phyloP scores from a whole-genome alignment of 495 filamentous ascomycete species.

The Ascodesmis nigricans region DNA sequence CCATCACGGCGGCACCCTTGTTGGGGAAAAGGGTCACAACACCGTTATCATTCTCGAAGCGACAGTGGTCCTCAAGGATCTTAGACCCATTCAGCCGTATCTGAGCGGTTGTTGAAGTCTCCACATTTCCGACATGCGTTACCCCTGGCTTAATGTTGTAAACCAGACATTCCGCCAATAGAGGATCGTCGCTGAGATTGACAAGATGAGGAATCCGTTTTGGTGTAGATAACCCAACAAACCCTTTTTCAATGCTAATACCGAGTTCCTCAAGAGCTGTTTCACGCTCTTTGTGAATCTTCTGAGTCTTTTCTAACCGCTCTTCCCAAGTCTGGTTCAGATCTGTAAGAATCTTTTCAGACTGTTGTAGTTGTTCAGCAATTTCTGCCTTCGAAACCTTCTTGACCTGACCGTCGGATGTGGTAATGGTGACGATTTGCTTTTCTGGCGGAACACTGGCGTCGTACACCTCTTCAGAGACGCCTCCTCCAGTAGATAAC shows the following conservation, averaged over 20 bases:
- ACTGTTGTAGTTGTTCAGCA: slow-evolving; percentile 61
- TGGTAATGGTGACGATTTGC: slow-evolving; percentile 87
- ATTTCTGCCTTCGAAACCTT: slow-evolving; percentile 98
- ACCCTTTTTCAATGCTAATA: slow-evolving; percentile 97
- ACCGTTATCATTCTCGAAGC: slow-evolving; percentile 79
- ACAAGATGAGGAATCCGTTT: slow-evolving; percentile 99
- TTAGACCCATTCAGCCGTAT: slow-evolving; percentile 86
- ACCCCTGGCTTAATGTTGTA: slow-evolving; percentile 95
- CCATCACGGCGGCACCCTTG: slow-evolving; percentile 87
- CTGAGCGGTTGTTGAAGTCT: slow-evolving; percentile 50
- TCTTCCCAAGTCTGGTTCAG: slow-evolving; percentile 99
- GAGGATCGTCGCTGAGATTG: slow-evolving; percentile 75
- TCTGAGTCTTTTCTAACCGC: slow-evolving; percentile 80
- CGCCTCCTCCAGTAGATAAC: slow-evolving; percentile 42
- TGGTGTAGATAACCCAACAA: slow-evolving; percentile 81
- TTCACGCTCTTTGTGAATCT: slow-evolving; percentile 94
- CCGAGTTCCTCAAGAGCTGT: slow-evolving; percentile 86
- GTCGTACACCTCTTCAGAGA: slow-evolving; percentile 60
- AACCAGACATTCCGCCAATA: slow-evolving; percentile 87
- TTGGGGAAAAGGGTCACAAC: slow-evolving; percentile 72
- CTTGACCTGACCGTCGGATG: slow-evolving; percentile 66
- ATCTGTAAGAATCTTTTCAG: slow-evolving; percentile 83
- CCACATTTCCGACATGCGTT: slow-evolving; percentile 82
- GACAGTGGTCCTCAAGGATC: slow-evolving; percentile 80
- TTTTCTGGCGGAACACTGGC: slow-evolving; percentile 80